Base-by-base conservation (phyloP, 176 grass and related monocot species). In the Cenchrus purpureus region DNA sequence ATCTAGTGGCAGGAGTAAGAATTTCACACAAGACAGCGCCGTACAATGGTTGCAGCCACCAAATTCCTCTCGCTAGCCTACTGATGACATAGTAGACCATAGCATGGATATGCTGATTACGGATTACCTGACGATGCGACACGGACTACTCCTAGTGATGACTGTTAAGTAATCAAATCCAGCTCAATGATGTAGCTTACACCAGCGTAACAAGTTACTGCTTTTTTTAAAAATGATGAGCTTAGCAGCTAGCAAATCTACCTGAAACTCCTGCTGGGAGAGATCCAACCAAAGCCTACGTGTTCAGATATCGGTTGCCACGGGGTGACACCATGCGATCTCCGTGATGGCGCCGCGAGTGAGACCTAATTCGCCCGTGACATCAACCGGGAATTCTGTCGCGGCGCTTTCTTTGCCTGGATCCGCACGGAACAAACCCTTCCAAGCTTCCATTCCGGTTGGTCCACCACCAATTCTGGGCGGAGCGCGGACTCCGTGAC, bases 401-500 rank as follows among this genome's bases (percentile, higher is more conserved):
- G 48, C 53, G 44, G 65, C 42, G 52, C 16, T 69, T 51, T 22
- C n/a, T 28, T 68, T 82, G 63, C 71, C 66, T 82, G 71, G 42
- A 70, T 76, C 43, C 79, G 8, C 72, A 82, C 79, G 79, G 71
- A 71, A 83, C 15, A 48, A 20, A 61, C 29, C 4, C 69, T 79
- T 54, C 56, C 69, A 55, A 65, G 80, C 50, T 48, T 82, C 79
- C 82, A 34, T 85, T 88, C 85, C 82, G 53, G 79, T 88, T 74
- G 87, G 78, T 34, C 90, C 90, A 34, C 90, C 90, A 74, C 15
- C 51, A 86, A 86, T 79, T 78, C 19, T 8, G 67, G 58, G 65
- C 40, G 32, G 3, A 17, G 51, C 34, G 65, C 79, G 10, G 19
- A 73, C 77, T 53, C 57, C 69, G 46, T 83, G 73, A 86, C 74